Base-by-base conservation (phyloP, 2,329 filamentous ascomycete genomes). In the Coniochaeta sp. region DNA sequence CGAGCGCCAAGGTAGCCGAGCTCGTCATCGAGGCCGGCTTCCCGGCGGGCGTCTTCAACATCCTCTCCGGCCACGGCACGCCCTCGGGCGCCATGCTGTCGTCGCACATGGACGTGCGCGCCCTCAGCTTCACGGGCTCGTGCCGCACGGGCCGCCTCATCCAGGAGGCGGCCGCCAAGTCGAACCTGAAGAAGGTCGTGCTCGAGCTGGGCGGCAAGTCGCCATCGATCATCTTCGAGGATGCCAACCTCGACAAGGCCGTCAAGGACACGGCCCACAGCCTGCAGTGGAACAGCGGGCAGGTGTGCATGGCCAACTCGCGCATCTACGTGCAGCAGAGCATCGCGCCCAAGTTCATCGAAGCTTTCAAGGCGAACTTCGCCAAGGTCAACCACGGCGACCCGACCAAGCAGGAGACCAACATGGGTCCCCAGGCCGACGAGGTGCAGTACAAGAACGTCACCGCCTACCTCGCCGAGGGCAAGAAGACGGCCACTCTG, bases 121-220 rank as follows among this genome's bases (percentile, higher is more conserved):
- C 86, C 61, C 73, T 92, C 48, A 83, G 84, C 1, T 94, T 94
- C 59, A 92, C 89, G 0, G 89, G 89, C 26, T 87, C 82, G 8
- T 86, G 83, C 1, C 74, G 73, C 2, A 89, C 87, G 0, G 89
- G 85, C 1, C 79, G 82, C 52, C 73, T 83, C 50, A 88, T 92
- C 51, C 87, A 89, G 78, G 86, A 86, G 61, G 77, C 81, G 62
- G 86, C 87, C 0, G 77, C 83, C 4, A 71, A 77, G 1, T 87
- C 76, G 5, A 80, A 79, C 55, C 64, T 83, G 59, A 86, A 86
- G 69, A 83, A 83, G 60, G 76, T 86, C 9, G 81, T 79, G 2
- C 73, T 86, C 16, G 83, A 86, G 65, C 78, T 84, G 0, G 85
- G 84, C n/a, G 85, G 85, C 46, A 87, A 87, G 65, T 81, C 76